phyloP scores from a whole-genome alignment of 75 land plant species.

The Picea sitchensis region DNA sequence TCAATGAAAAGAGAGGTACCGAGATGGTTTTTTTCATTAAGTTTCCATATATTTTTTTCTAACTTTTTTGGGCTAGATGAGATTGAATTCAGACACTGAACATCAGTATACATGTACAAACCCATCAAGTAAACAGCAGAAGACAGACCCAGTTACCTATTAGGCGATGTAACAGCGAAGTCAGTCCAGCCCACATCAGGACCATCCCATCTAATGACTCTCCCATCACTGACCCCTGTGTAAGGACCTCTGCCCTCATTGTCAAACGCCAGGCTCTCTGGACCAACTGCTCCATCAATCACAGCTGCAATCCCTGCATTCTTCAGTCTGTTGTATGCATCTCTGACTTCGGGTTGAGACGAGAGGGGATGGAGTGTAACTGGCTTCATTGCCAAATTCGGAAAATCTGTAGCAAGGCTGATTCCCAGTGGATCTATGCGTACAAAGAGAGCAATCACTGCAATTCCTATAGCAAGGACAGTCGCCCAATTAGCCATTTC shows the following conservation, averaged over 20 bases:
- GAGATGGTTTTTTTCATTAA: too few species aligned
- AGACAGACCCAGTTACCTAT: conserved; percentile 18
- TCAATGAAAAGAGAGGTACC: too few species aligned
- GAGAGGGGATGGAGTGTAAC: background rate
- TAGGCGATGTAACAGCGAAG: conserved; percentile 43
- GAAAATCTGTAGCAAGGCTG: background rate
- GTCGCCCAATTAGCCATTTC: too few species aligned
- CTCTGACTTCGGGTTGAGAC: conserved; percentile 6
- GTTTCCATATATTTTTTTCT: too few species aligned
- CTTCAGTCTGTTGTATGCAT: conserved; percentile 3
- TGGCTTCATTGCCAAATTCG: background rate
- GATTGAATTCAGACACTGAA: too few species aligned
- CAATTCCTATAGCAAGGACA: too few species aligned
- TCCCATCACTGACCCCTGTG: conserved; percentile 65
- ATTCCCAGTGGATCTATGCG: background rate
- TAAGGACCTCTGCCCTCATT: conserved; percentile 58
- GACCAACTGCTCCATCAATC: conserved; percentile 29
- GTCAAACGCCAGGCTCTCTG: conserved; percentile 69
- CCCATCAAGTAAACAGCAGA: too few species aligned
- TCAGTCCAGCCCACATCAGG: conserved; percentile 38
- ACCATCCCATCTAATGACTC: conserved; percentile 55
- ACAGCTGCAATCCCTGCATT: conserved; percentile 9
- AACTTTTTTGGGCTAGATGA: too few species aligned
- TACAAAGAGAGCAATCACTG: too few species aligned
- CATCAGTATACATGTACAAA: too few species aligned